phyloP scores from a whole-genome alignment of 2,329 filamentous ascomycete species.

The Hansfordia pulvinata region DNA sequence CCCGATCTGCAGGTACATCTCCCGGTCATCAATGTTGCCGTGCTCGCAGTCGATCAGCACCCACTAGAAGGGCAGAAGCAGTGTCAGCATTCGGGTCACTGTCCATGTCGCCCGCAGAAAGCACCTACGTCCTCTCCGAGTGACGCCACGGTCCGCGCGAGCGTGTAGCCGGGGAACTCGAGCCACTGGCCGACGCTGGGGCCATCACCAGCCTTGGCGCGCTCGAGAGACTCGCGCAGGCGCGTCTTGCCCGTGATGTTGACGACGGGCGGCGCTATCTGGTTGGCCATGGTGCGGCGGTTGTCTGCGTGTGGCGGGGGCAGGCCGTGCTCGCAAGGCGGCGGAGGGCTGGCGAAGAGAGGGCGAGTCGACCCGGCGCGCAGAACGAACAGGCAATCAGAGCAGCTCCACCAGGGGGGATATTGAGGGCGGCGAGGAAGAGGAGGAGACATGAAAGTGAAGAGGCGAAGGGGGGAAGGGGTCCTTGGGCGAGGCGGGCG shows the following conservation, averaged over 20 bases:
- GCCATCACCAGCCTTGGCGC: background rate
- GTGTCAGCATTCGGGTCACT: background rate
- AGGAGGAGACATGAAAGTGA: no score
- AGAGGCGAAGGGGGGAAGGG: no score
- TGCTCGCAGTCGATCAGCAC: slow-evolving; percentile 11
- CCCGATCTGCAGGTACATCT: slow-evolving; percentile 9
- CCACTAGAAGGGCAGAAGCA: slow-evolving; percentile 4
- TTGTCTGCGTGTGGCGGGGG: no score
- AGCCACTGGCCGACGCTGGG: slow-evolving; percentile 2
- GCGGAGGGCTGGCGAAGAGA: no score
- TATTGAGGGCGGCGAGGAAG: no score
- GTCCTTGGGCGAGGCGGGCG: no score
- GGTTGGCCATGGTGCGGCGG: no score
- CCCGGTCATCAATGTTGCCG: slow-evolving; percentile 11
- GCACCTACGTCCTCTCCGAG: slow-evolving; percentile 1
- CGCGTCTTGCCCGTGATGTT: background rate
- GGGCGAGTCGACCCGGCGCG: no score
- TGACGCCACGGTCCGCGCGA: background rate
- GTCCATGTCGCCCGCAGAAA: background rate
- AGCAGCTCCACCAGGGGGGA: no score
- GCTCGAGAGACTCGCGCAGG: background rate
- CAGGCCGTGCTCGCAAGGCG: no score
- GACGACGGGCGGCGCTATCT: background rate
- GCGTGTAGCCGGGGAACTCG: slow-evolving; percentile 1
- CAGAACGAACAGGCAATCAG: no score